These are phyloP conservation scores for Petasospora fabianii DNA, from an alignment of 1,139 yeast genomes.

Conservation along the genomic window DNA sequence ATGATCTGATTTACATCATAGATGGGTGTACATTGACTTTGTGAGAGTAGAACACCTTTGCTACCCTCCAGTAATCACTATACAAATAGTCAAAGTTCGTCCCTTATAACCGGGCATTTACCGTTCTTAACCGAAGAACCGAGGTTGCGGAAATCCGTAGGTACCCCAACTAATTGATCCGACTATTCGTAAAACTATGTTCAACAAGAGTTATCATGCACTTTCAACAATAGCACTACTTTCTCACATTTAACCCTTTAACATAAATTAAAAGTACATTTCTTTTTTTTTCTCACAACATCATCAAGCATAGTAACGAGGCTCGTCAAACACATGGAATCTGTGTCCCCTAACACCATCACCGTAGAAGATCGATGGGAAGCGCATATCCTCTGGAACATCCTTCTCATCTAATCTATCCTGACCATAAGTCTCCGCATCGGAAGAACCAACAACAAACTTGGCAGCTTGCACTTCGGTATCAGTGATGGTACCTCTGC, in stretches of 20 bases:
- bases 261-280: not conserved
- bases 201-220: too few species aligned
- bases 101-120: too few species aligned
- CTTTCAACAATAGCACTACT: too few species aligned
- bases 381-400: slow-evolving; percentile 61
- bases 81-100: too few species aligned
- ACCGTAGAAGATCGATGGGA: slow-evolving; percentile 84
- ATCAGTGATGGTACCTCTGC: slow-evolving; percentile 91
- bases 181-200: too few species aligned
- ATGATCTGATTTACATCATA: too few species aligned
- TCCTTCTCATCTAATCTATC: slow-evolving; percentile 50
- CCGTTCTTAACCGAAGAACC: too few species aligned
- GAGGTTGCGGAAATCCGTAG: too few species aligned
- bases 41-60: too few species aligned
- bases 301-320: slow-evolving; percentile 54
- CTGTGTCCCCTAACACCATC: slow-evolving; percentile 92
- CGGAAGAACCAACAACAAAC: slow-evolving; percentile 60
- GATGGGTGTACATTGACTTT: too few species aligned
- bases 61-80: too few species aligned
- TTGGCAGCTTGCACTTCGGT: slow-evolving; percentile 96
- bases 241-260: not conserved
- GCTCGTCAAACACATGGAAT: slow-evolving; percentile 90
- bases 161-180: too few species aligned
- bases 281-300: not conserved
- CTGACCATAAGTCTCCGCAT: slow-evolving; percentile 50